Base-by-base conservation (phyloP, 1,284 basidiomycete species). In the Heterobasidion parviporum region DNA sequence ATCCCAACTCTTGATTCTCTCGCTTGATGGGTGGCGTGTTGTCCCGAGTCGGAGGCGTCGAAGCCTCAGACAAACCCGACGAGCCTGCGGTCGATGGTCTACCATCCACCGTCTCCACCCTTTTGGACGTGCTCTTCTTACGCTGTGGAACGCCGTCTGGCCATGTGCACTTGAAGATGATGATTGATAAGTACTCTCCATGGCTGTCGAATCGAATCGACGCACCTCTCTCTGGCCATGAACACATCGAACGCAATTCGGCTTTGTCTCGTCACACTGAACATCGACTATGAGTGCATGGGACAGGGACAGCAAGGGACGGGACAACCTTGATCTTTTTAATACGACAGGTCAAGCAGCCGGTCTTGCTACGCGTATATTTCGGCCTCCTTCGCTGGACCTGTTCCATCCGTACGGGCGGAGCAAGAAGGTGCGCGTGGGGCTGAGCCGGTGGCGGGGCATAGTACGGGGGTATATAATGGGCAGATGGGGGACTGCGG, bases 281-380 rank as follows among this genome's bases (percentile, higher is more conserved):
- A 54, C 36, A 50, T 54, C 41, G 15, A 6, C 59, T 57, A 54
- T 65, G 58, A 32, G 59, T 61, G 41, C 34, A 57, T 15, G 34
- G 35, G 14, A 55, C 54, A 50, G 36, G 45, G 58, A 8, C 33
- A 44, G 55, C n/a, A 52, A 45, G 56, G 38, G 41, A 48, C 58
- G 10, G 38, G n/a, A 77, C 55, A 59, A 89, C 89, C 80, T 92
- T 92, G 64, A 92, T 88, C 78, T 92, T 92, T 76, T 92, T 92
- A 60, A 82, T 80, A 64, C 89, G 80, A 75, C 89, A 92, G 34
- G 89, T 92, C 65, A 92, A 70, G 65, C 89, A 92, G 18, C 89
- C 89, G 1, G 88, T 89, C 72, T 92, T 92, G 72, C 87, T 89
- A 62, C 89, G 81, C 60, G 89, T 91, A 64, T 91, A 92, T 73